Evolutionary conservation across 2,329 filamentous ascomycete species (phyloP), one percentile per base, ranked within the genome.

Genomic region (Xylaria sp.): DNA sequence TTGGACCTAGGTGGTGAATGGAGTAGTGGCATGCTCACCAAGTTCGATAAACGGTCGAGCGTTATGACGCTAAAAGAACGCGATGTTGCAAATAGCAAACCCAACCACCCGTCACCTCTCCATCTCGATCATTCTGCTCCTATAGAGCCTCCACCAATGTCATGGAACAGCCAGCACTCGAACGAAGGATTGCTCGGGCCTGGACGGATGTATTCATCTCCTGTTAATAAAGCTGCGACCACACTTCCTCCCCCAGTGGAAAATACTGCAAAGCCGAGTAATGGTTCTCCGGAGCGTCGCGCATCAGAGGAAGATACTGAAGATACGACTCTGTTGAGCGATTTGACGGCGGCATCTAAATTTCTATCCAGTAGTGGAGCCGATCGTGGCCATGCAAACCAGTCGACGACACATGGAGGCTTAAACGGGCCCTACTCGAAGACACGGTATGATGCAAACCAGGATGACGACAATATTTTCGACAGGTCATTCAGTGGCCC

Each of bases 1-100:
- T 74, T 89, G 18, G 87, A 89, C 73, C 76, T 90, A 57, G 88
- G 88, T 18, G 84, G 87, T 56, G 87, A 89, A 74, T 87, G 89
- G 71, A 83, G 85, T 68, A 86, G 85, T 69, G 85, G 83, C 65
- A 87, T 89, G 84, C 82, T 89, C 50, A 81, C 81, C 12, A 82
- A 80, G n/a, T 87, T 87, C 58, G 86, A 88, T 70, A 89, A 89
- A 77, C 81, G 86, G 69, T 81, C 85, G 10, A 88, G 87, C 73
- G 81, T 83, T 58, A 80, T 80, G n/a, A 87, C 85, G 3, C 69
- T 86, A 65, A 84, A 78, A 48, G 78, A 81, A 28, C n/a, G 83
- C 7, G 83, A 84, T 39, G 77, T 87, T 65, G 85, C 86, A 44
- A 57, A 58, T 44, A 65, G 48, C 81, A 84, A 25, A 87, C 86